Evolutionary conservation across 768 basidiomycete species (phyloP).

Genomic region (Amanita rubescens): DNA sequence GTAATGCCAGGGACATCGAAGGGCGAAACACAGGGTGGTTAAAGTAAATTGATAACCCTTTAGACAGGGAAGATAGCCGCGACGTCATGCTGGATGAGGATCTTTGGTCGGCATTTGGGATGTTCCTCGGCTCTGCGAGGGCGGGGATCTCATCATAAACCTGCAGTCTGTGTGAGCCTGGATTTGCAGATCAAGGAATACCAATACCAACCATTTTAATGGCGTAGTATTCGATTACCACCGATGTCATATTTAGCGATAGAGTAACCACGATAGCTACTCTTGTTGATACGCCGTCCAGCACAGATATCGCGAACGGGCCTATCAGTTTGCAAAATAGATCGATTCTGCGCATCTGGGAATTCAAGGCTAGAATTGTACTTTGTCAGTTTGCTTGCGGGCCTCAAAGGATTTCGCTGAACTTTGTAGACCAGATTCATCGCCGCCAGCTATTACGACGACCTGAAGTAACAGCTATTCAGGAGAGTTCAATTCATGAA

Average conservation of each 20-base stretch:
- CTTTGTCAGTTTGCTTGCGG: not conserved
- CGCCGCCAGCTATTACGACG: conserved; percentile 4
- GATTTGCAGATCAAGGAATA: not conserved
- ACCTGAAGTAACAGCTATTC: not conserved
- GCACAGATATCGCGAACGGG: conserved; percentile 18
- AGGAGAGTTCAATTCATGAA: not conserved
- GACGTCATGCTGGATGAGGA: not conserved
- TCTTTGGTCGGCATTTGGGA: not conserved
- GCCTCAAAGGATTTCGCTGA: not conserved
- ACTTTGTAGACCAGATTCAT: conserved; percentile 7
- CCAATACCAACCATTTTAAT: conserved; percentile 17
- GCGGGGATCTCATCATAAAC: conserved; percentile 7
- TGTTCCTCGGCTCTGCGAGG: not conserved
- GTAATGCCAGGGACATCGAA: conserved; percentile 17
- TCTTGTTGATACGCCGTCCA: conserved; percentile 17
- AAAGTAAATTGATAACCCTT: conserved; percentile 13
- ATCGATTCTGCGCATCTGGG: conserved; percentile 25
- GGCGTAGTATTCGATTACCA: conserved; percentile 17
- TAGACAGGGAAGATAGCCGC: not conserved
- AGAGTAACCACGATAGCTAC: conserved; percentile 15
- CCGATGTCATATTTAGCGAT: conserved; percentile 14
- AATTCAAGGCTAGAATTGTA: conserved; percentile 15
- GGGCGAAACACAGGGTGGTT: conserved; percentile 16
- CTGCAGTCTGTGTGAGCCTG: not conserved
- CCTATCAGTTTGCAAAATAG: conserved; percentile 22